These are phyloP conservation scores for Suhomyces atakaporum DNA, from an alignment of 1,139 yeast genomes.

Conservation along the genomic window DNA sequence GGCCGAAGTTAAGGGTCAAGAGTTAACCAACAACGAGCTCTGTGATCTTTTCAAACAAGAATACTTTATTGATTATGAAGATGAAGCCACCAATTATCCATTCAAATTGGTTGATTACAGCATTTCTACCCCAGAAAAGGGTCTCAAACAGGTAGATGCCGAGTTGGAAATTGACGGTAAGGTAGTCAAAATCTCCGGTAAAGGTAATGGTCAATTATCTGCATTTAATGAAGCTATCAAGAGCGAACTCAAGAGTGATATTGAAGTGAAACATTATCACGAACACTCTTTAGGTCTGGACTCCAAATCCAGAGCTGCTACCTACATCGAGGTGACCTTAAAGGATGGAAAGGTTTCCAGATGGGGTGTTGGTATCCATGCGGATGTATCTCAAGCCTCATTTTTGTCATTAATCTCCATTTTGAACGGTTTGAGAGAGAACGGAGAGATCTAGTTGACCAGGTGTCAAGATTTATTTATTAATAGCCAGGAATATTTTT, in stretches of 20 bases:
- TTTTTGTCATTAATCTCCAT: slow-evolving; percentile 78
- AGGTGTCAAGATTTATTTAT: not conserved
- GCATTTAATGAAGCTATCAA: slow-evolving; percentile 81
- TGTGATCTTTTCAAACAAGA: slow-evolving; percentile 70
- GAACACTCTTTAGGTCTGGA: slow-evolving; percentile 91
- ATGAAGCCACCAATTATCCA: slow-evolving; percentile 30
- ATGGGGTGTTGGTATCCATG: slow-evolving; percentile 96
- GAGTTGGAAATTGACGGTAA: slow-evolving; percentile 51
- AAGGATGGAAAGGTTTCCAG: slow-evolving; percentile 41
- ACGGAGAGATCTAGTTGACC: slow-evolving; percentile 7
- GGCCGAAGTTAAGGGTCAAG: slow-evolving; percentile 86
- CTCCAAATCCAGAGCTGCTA: slow-evolving; percentile 84
- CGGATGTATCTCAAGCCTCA: slow-evolving; percentile 91
- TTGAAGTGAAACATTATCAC: slow-evolving; percentile 80
- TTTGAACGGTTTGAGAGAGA: slow-evolving; percentile 51
- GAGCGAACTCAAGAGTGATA: slow-evolving; percentile 51
- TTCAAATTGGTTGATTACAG: slow-evolving; percentile 55
- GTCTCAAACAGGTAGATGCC: slow-evolving; percentile 31
- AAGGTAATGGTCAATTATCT: slow-evolving; percentile 95
- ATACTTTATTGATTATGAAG: slow-evolving; percentile 62
- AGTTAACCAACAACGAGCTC: slow-evolving; percentile 76
- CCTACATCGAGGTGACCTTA: slow-evolving; percentile 71
- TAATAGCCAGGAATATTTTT: not conserved
- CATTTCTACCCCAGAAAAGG: slow-evolving; percentile 34
- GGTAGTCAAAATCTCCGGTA: slow-evolving; percentile 55